Evolutionary conservation across 306 rosid species (phyloP), one percentile per base, ranked within the genome.

Genomic region (Cicer bijugum): DNA sequence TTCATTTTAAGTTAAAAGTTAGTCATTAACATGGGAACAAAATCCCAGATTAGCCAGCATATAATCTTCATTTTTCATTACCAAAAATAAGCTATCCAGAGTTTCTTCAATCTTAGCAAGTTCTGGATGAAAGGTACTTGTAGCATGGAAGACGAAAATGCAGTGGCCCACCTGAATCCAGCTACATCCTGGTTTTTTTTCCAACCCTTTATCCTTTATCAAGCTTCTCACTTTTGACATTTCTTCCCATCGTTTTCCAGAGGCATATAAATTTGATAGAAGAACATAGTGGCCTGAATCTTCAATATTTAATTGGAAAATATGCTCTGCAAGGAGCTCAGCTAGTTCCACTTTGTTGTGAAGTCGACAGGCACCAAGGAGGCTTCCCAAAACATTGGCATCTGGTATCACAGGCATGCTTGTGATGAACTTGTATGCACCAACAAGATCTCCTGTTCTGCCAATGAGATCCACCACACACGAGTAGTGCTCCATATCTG

Each of bases 401-500:
- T 85, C 83, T 15, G 81, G 85, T 6, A 40, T 62, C 74, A 74
- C 52, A 44, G 75, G 79, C 86, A 82, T 77, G 37, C 28, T 63
- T 56, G 72, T 38, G 20, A 85, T 74, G 80, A 85, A 80, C 45
- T 64, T 80, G 57, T 51, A 82, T 39, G 86, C 85, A 38, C 72
- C 89, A 15, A 69, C 79, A 69, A 82, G 35, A 72, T 82, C 82
- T 52, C 85, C 85, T 6, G 85, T 59, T 74, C 75, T 82, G 63
- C 85, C 85, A 50, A 77, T 72, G 67, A 85, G 86, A 81, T 82
- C 83, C 68, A 82, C 89, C 81, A 85, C 82, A 71, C 89, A 80
- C 0, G 79, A 85, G 71, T 70, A 80, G 67, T 82, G 86, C 51
- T 80, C 86, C 81, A 19, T 80, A 51, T 80, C 76, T 14, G 85